Evolutionary conservation across 257 asterid genomes (phyloP), one percentile per base, ranked within the genome.

Genomic region (Anisodus tanguticus): DNA sequence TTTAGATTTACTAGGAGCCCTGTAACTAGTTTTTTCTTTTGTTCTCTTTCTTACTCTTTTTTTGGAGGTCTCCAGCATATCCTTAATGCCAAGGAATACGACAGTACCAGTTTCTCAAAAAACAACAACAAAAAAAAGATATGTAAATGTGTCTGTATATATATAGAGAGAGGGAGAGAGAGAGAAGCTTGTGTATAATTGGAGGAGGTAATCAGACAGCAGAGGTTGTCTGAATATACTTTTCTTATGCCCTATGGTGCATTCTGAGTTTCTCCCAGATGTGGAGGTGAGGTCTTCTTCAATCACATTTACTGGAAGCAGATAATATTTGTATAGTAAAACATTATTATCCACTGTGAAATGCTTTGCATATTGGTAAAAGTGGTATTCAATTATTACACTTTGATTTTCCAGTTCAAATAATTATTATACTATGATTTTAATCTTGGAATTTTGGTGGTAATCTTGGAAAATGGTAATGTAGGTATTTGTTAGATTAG

Each of bases 401-500:
- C 15, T 8, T 37, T 39, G 70, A 55, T 55, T 15, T 15, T 55
- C 62, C 19, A 13, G 62, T 55, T 55, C 62, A 55, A 55, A 55
- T 55, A 31, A 66, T 31, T 31, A 11, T 66, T 31, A 31, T 0
- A 31, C 43, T 3, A 26, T 68, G 80, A 41, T 53, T 78, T 83
- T 76, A 53, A 53, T 70, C 81, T 59, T 81, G 83, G 13, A 55
- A 31, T 51, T 62, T 59, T 2, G 43, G 71, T 55, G 72, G 13
- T 22, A 41, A n/a, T 81, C 57, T 51, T 64, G 22, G 26, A 66
- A 67, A 83, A 39, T 77, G 26, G 68, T 81, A 51, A 74, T 70
- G 41, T 22, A 84, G n/a, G 68, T 37, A 86, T 82, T 37, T 31
- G 12, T 83, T 83, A 9, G 60, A 55, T 69, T 31, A 31, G 35